Base-by-base conservation (phyloP, 2,329 filamentous ascomycete genomes). In the Arthrobotrys sinensis region DNA sequence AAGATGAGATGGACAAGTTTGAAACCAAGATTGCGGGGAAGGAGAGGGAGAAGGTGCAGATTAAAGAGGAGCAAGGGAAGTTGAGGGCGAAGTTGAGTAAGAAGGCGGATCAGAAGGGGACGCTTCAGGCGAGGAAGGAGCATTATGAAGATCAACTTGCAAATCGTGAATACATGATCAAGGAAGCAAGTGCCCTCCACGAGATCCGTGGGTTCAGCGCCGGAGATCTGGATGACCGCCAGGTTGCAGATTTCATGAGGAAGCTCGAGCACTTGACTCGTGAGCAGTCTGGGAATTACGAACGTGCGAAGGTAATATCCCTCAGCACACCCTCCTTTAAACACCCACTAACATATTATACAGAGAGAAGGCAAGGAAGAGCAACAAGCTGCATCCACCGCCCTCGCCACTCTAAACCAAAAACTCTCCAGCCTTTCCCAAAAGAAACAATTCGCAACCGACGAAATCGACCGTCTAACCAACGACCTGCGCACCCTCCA, bases 91-190 rank as follows among this genome's bases (percentile, higher is more conserved):
- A 65, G 40, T 38, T 79, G 28, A 60, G 32, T 45, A 66, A 53
- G n/a, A 75, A 70, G 32, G 63, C 76, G 0, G 60, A 79, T 0
- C 91, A 94, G 81, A 88, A 90, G 81, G 95, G 95, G 50, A 93
- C 91, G 80, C 90, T 91, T 81, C 90, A 96, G 84, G 95, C 94
- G 1, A 91, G 97, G 83, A 94, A 95, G 85, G 91, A 93, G 79
- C 93, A 92, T 81, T 93, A 96, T 83, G 93, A 97, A 83, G 89
- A 91, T 3, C 92, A 97, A 80, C 83, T 97, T 2, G 87, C 89
- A 81, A 86, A 89, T 52, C 91, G 95, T 45, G 88, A 91, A 82
- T 87, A 88, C 8, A 88, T 97, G 83, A 90, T 97, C 69, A 93
- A 91, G 80, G 91, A 94, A 72, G 90, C 93, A 43, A 93, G 95